phyloP scores from a whole-genome alignment of 2,329 filamentous ascomycete genomes.

The Coniochaeta ligniaria region DNA sequence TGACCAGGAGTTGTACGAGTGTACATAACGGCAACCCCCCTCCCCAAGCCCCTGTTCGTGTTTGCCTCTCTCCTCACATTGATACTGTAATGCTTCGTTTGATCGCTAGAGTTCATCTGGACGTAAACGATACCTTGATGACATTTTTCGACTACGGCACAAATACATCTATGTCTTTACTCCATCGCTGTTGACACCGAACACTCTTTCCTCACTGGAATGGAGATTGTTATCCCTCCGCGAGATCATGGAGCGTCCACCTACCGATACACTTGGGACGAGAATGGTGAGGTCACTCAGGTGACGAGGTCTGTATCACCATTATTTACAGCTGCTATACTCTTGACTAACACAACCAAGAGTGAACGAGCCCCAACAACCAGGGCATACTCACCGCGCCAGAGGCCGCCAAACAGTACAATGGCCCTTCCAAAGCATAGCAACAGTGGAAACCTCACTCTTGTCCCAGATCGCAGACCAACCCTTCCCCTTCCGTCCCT shows the following conservation, averaged over 20 bases:
- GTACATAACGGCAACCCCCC: background rate
- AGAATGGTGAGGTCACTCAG: slow-evolving; percentile 18
- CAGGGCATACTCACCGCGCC: background rate
- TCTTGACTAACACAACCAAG: background rate
- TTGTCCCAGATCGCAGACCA: slow-evolving; percentile 11
- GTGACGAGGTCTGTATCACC: slow-evolving; percentile 12
- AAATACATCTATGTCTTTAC: slow-evolving; percentile 5
- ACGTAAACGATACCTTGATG: slow-evolving; percentile 1
- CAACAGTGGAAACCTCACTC: slow-evolving; percentile 13
- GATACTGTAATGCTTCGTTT: background rate
- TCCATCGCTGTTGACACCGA: background rate
- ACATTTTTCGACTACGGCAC: background rate
- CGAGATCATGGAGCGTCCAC: slow-evolving; percentile 17
- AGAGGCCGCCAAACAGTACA: slow-evolving; percentile 18
- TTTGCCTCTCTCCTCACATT: background rate
- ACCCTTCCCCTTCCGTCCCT: slow-evolving; percentile 2
- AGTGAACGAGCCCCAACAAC: background rate
- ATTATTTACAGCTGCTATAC: background rate
- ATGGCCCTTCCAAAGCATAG: slow-evolving; percentile 27
- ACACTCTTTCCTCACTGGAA: slow-evolving; percentile 9
- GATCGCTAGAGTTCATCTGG: background rate
- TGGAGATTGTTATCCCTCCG: slow-evolving; percentile 21
- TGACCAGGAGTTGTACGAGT: background rate
- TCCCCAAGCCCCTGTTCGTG: background rate
- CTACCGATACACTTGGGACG: slow-evolving; percentile 19